Evolutionary conservation across 352 stramenopile genomes (phyloP), one percentile per base, ranked within the genome.

Genomic region (Phytopythium montanum): DNA sequence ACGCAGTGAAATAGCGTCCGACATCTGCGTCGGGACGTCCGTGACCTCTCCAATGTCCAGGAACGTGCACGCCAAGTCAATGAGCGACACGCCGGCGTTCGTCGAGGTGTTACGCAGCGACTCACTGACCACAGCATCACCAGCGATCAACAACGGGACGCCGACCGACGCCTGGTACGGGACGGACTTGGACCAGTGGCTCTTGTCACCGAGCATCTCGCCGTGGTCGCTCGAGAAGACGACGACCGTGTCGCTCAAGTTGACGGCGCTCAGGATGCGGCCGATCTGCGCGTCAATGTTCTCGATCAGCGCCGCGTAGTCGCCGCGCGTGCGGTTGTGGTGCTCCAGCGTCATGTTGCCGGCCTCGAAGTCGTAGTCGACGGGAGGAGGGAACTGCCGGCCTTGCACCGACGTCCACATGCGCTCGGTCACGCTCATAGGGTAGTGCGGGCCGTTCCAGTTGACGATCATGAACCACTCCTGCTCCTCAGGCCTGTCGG

Each of bases 361-460:
- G 26, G 39, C 59, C 42, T 49, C 42, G n/a, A 31, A 49, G 21
- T 49, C 42, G 56, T 70, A 71, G 56, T 74, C 67, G 31, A 71
- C 56, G 2, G 67, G 63, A 12, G 56, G 49, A 0, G 66, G 67
- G 51, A 74, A 74, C 9, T 46, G 50, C 12, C 63, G 63, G 48
- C 65, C 65, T 52, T 71, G 51, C 51, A 74, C 62, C 3, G 57
- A 51, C n/a, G 53, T 57, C 31, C 62, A 71, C 67, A 74, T 74
- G 49, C 63, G 64, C 51, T 74, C 56, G 3, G 67, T 74, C 21
- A 74, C 59, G 14, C 60, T 68, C 63, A 71, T 74, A 16, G 67
- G 67, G 59, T 70, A 71, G 53, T 74, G 67, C n/a, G 67, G 67
- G 16, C 67, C 67, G 48, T 74, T 74, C 63, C 67, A 74, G 56